Base-by-base conservation (phyloP, 805 yeast species). In the Wickerhamomyces kurtzmanii region DNA sequence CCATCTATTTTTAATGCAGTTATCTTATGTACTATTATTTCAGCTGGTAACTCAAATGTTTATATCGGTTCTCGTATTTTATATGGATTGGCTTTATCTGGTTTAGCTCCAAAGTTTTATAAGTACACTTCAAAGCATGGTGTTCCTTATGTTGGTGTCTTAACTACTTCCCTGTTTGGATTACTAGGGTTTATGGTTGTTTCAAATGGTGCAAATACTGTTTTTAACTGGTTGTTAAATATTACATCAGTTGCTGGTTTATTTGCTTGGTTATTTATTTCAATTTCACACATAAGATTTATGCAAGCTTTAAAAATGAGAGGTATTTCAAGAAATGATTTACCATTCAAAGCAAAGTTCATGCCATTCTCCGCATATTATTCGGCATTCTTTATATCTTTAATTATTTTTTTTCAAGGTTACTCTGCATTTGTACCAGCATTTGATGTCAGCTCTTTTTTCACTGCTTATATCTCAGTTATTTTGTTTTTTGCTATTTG, bases 21-120 rank as follows among this genome's bases (percentile, higher is more conserved):
- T 29, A 71, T 80, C 35, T 48, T 80, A 26, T 39, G 66, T 14
- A 75, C 87, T 12, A 69, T 79, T 32, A 64, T 77, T 27, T 78
- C 87, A n/a, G 86, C 89, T 16, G 89, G 77, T 48, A 80, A 80
- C 57, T 77, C 86, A 10, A 75, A 77, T 46, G 63, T 79, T 17
- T 78, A 79, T 53, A 71, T 75, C 39, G 78, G 84, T 23, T 77
- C 86, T 4, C 62, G 91, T 55, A 61, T 75, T 23, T 49, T 80
- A 28, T 77, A 65, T 45, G 71, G 76, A n/a, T 59, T 80, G 47
- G 75, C 82, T n/a, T 62, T 64, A 38, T 64, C 66, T 28, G 62
- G 62, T 6, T 57, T 66, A 28, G 82, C 82, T 3, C 83, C 83
- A 19, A 60, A 53, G 33, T 39, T 65, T 30, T 71, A 76, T 41